Evolutionary conservation across 2,329 filamentous ascomycete species (phyloP), one percentile per base, ranked within the genome.

Genomic region (Talaromyces sp.): DNA sequence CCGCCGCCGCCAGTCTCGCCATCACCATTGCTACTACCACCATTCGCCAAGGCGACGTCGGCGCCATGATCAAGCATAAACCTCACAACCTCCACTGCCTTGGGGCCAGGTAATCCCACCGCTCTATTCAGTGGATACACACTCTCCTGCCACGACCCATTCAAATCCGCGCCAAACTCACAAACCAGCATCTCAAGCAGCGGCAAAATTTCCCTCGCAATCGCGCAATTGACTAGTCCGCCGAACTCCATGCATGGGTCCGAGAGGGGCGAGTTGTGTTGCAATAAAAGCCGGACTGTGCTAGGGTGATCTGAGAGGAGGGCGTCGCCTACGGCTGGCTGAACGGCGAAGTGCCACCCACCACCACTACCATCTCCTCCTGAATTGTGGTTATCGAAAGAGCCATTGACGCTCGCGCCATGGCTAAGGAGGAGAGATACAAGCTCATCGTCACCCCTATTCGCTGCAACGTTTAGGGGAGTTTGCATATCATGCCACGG

Each of bases 61-160:
- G 57, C 57, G 6, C 57, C 57, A 31, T 59, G n/a, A 43, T 59
- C 57, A 3, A 59, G 14, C 57, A 59, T 14, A 31, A 59, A 59
- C 22, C 22, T 3, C 19, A 45, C 37, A 43, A 45, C 13, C 10
- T 43, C 57, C 22, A 35, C 31, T 1, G 57, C 14, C 14, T 13
- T 5, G 1, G 27, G 24, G 8, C 39, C 8, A 5, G 22, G n/a
- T 1, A 13, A 59, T 0, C 8, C 13, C 27, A 33, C 39, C 6
- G 57, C 57, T 11, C 27, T 58, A 8, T 24, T 16, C 6, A 58
- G 19, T 9, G 56, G 56, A 43, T 58, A 58, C 11, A 37, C 33
- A 27, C 33, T 27, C 8, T 33, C 14, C 24, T 27, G 54, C 35
- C 54, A 39, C 24, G 56, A 16, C 4, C 14, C 5, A 31, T 43